A percentile compares a stretch with the other conserved stretches of the same genome.
These are phyloP conservation scores for Talinum fruticosum DNA, from an alignment of 148 eudicot genomes.

Conservation along the genomic window DNA sequence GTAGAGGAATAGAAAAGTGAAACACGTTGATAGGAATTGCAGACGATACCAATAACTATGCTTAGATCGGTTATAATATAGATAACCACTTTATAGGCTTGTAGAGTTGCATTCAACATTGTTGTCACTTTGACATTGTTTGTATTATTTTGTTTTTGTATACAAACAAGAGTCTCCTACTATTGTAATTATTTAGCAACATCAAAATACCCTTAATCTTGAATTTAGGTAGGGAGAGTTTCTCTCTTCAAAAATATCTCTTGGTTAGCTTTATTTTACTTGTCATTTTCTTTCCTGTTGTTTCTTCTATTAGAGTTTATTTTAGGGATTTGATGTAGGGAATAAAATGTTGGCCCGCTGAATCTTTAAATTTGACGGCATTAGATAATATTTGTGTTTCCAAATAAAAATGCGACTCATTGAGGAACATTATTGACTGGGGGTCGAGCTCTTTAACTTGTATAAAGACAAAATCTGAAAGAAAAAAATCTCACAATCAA, in stretches of 20 bases:
- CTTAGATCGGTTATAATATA: neutral
- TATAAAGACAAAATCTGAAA: no score
- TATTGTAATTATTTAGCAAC: neutral
- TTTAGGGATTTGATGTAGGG: no score
- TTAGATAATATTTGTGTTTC: no score
- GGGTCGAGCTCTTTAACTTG: no score
- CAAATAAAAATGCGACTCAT: no score
- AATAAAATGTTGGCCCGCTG: no score
- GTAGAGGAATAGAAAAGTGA: neutral
- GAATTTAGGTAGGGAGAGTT: conserved; percentile 13
- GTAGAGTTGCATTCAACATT: neutral
- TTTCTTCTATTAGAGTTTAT: conserved; percentile 4
- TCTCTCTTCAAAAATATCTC: neutral
- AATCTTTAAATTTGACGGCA: no score
- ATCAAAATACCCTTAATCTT: neutral
- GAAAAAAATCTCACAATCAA: no score
- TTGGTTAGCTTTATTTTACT: neutral
- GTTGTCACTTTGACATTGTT: conserved; percentile 2
- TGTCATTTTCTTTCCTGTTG: no score
- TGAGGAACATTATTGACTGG: no score
- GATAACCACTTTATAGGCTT: neutral
- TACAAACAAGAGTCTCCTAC: conserved; percentile 7
- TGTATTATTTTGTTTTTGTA: conserved; percentile 10
- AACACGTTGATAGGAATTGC: neutral
- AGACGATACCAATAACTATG: neutral